A percentile compares a stretch with the other conserved stretches of the same genome.
These are phyloP conservation scores for Tripidium arundinaceum DNA, from an alignment of 202 grass and related monocot genomes.

Conservation along the genomic window DNA sequence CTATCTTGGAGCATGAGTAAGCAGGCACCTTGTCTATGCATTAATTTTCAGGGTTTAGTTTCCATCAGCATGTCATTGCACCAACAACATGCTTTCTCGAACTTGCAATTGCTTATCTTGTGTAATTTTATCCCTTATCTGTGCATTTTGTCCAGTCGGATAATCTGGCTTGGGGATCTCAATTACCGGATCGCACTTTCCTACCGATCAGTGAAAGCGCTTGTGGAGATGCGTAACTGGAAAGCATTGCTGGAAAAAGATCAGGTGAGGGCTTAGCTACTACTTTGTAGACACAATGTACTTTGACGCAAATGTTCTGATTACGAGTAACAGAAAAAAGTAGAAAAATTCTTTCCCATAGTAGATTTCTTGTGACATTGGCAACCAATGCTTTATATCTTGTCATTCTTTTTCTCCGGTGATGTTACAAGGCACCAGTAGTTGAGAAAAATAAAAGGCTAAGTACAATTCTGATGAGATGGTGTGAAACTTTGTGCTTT, in stretches of 20 bases:
- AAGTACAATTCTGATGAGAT: background rate
- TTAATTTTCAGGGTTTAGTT: background rate
- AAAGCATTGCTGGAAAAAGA: slow-evolving; percentile 95
- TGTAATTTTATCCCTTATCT: background rate
- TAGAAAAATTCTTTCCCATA: slow-evolving; percentile 10
- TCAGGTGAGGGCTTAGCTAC: slow-evolving; percentile 51
- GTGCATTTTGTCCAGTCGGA: slow-evolving; percentile 38
- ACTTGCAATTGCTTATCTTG: background rate
- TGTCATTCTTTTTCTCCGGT: slow-evolving; percentile 27
- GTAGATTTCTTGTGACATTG: slow-evolving; percentile 38
- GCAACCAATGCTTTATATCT: slow-evolving; percentile 36
- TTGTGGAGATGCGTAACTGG: slow-evolving; percentile 95
- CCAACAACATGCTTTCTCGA: background rate
- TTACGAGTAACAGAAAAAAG: background rate
- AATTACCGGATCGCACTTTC: slow-evolving; percentile 94
- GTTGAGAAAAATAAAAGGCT: background rate
- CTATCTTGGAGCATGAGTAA: slow-evolving; percentile 88
- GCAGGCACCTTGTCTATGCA: background rate
- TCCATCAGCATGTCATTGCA: background rate
- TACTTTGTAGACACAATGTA: slow-evolving; percentile 7
- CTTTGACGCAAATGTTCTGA: background rate
- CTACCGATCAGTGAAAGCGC: slow-evolving; percentile 78
- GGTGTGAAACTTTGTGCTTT: slow-evolving; percentile 4
- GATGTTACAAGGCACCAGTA: slow-evolving; percentile 13
- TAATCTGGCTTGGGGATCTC: slow-evolving; percentile 88